These are phyloP conservation scores for Thozetella sp. DNA, from an alignment of 495 filamentous ascomycete genomes.

Conservation along the genomic window DNA sequence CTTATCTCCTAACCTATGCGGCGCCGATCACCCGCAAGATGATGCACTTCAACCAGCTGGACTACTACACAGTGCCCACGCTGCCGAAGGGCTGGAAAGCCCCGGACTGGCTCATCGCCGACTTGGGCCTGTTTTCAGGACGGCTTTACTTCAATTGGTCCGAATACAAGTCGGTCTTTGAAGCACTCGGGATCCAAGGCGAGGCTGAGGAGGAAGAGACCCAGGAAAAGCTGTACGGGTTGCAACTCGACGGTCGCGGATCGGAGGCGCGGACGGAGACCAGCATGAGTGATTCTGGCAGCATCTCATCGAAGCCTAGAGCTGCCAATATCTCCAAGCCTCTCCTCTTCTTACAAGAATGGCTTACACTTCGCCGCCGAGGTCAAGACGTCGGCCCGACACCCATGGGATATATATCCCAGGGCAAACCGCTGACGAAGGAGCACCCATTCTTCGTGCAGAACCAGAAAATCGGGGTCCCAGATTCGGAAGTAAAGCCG, in stretches of 20 bases:
- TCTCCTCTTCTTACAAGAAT: constrained; percentile 49
- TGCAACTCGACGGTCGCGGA: not conserved
- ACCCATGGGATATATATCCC: constrained; percentile 55
- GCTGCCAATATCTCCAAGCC: constrained; percentile 18
- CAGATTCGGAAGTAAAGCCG: not conserved
- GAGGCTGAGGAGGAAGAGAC: not conserved
- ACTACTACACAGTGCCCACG: constrained; percentile 44
- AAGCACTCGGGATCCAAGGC: constrained; percentile 18
- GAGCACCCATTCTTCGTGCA: constrained; percentile 47
- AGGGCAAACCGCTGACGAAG: constrained; percentile 40
- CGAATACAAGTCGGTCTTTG: constrained; percentile 27
- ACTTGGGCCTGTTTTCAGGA: constrained; percentile 57
- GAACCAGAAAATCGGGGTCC: not conserved
- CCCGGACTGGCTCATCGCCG: constrained; percentile 47
- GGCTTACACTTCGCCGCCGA: constrained; percentile 45
- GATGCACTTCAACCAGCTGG: constrained; percentile 51
- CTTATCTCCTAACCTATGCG: constrained; percentile 48
- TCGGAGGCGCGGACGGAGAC: not conserved
- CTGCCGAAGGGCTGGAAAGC: constrained; percentile 36
- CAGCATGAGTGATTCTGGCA: not conserved
- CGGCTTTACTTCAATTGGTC: constrained; percentile 55
- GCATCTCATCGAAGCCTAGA: not conserved
- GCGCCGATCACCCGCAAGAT: constrained; percentile 54
- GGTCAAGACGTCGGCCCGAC: constrained; percentile 56
- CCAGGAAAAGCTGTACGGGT: not conserved